These are phyloP conservation scores for Avena sativa DNA, from an alignment of 176 grass and related monocot genomes.

Conservation along the genomic window DNA sequence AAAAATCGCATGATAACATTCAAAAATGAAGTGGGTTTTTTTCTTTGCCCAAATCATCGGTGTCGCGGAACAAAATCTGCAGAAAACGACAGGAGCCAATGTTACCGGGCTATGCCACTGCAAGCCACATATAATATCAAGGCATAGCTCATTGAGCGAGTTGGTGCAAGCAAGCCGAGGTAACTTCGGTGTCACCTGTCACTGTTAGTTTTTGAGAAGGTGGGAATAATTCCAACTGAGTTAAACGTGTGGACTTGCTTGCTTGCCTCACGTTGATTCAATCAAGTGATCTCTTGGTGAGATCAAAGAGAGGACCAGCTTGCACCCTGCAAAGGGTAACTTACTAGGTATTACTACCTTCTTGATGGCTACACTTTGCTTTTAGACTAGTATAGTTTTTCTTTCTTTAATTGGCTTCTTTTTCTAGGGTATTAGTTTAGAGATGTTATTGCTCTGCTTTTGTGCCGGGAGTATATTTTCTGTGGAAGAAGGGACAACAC, in stretches of 20 bases:
- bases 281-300: constrained; percentile 9
- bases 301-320: constrained; percentile 2
- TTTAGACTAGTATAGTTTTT: neutral
- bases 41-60: constrained; percentile 10
- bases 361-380: neutral
- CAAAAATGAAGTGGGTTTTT: neutral
- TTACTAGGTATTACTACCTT: neutral
- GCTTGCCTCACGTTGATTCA: constrained; percentile 31
- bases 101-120: neutral
- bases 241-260: neutral
- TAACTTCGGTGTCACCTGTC: too few species aligned
- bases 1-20: neutral
- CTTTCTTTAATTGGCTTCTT: neutral
- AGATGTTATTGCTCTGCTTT: too few species aligned
- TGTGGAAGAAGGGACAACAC: too few species aligned
- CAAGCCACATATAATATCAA: neutral
- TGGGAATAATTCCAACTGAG: too few species aligned
- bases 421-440: neutral
- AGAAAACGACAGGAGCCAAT: neutral
- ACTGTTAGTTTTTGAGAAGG: too few species aligned
- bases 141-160: constrained; percentile 13
- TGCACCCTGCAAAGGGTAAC: constrained; percentile 7
- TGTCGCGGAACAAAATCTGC: constrained; percentile 11
- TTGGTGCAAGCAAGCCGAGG: constrained; percentile 25
- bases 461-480: too few species aligned